Conservation (phyloP, 2,329 filamentous ascomycete genomes). For the Periconia sp. region DNA sequence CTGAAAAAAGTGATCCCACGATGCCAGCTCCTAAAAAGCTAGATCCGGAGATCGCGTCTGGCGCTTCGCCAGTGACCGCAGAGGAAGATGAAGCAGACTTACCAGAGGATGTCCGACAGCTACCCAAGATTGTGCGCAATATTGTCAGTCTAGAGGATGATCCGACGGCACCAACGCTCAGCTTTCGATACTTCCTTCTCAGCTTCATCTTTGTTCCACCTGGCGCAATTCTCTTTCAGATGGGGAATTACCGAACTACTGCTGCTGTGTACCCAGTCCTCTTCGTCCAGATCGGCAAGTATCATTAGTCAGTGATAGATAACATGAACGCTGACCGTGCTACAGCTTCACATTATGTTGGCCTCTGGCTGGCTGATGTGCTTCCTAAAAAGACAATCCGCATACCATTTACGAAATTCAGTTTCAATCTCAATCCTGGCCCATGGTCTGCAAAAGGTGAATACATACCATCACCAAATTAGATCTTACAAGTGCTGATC, state of each 20-base stretch:
- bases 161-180: conserved; percentile 61
- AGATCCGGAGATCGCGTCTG: conserved; percentile 3
- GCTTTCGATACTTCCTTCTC: conserved; percentile 65
- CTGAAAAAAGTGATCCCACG: conserved; percentile 4
- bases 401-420: conserved; percentile 55
- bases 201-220: conserved; percentile 62
- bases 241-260: conserved; percentile 64
- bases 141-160: conserved; percentile 65
- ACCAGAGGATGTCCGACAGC: conserved; percentile 54
- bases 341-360: conserved; percentile 59
- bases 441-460: conserved; percentile 63
- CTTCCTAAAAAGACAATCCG: conserved; percentile 57
- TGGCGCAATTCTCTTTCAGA: conserved; percentile 63
- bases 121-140: conserved; percentile 62
- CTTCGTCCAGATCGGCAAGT: conserved; percentile 60
- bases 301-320: too few species aligned
- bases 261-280: conserved; percentile 65
- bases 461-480: neutral
- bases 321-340: neutral
- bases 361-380: conserved; percentile 58
- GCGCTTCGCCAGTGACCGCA: conserved; percentile 11
- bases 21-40: conserved; percentile 7
- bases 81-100: conserved; percentile 33
- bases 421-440: conserved; percentile 62
- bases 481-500: neutral